Percentiles rank a stretch among this genome's conserved stretches.
These are phyloP conservation scores for Anastatica hierochuntica DNA, from an alignment of 345 rosid genomes.

Conservation along the genomic window DNA sequence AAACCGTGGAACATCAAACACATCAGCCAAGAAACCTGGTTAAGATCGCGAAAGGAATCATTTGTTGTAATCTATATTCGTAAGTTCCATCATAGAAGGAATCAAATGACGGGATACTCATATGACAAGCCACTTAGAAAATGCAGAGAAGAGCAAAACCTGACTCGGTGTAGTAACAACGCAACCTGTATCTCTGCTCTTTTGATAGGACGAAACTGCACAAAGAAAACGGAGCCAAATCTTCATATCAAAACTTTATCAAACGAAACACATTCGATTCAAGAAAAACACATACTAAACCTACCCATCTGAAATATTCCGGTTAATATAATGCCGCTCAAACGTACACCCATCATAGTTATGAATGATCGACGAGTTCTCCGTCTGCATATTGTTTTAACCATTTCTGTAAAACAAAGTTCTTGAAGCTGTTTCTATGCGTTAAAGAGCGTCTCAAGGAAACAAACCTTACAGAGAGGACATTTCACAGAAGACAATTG, in stretches of 20 bases:
- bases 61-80: too few relatives aligned
- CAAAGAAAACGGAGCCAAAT: not conserved
- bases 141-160: constrained; percentile 35
- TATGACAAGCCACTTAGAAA: not conserved
- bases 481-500: constrained; percentile 49
- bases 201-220: constrained; percentile 59
- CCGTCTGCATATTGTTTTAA: constrained; percentile 37
- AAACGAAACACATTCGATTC: too few relatives aligned
- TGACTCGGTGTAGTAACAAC: constrained; percentile 56
- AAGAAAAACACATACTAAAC: not conserved
- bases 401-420: not conserved
- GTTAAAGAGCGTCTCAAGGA: not conserved
- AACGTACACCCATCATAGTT: constrained; percentile 57
- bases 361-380: constrained; percentile 52
- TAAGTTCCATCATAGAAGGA: too few relatives aligned
- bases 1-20: constrained; percentile 38
- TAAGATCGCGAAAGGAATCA: not conserved
- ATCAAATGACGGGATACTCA: not conserved
- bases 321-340: constrained; percentile 47
- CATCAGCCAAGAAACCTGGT: constrained; percentile 48
- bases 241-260: not conserved
- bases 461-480: constrained; percentile 84
- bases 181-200: constrained; percentile 65
- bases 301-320: constrained; percentile 41
- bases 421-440: not conserved